Base-by-base conservation (phyloP, 2,329 filamentous ascomycete genomes). In the Xylaria sp. region DNA sequence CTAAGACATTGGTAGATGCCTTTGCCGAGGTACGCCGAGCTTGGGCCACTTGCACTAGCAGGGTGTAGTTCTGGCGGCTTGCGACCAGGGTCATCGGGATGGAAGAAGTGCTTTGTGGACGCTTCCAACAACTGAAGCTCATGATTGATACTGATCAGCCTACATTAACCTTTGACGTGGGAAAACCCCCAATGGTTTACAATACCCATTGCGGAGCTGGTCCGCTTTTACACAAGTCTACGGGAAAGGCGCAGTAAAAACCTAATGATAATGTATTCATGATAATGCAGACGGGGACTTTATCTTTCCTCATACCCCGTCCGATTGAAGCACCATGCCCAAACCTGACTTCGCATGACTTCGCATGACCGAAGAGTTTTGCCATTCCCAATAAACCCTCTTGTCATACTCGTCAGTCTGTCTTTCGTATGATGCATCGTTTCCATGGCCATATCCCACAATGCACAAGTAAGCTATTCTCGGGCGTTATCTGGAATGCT, bases 261-360 rank as follows among this genome's bases (percentile, higher is more conserved):
- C 23, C 23, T 59, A 62, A 56, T 62, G 6, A 28, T 36, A 56
- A 58, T 60, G 39, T 67, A 64, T 70, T 70, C 39, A 71, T 67
- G 70, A 65, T 41, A 65, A 51, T 63, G 43, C 39, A 66, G 55
- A 36, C 12, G 70, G 52, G 23, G 51, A 15, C 59, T 28, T 43
- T n/a, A 23, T 49, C 57, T 57, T 62, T 62, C 63, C 61, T 48
- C 33, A 20, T 56, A 25, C 39, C 62, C 52, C 25, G 43, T 57
- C 62, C 54, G 31, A 48, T 56, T 25, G 23, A 46, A 57, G 52
- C 61, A 64, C 54, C 20, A 43, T 55, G 36, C 59, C 60, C 59
- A 43, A 49, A 33, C 55, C 55, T 28, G 28, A 23, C 46, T 46
- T 58, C 48, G 15, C 56, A 46, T 28, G 28, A 23, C 46, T 46